Percentiles rank a stretch among this genome's conserved stretches.
Evolutionary conservation across 768 basidiomycete genomes (phyloP).

Genomic region (Phlebiopsis flavidoalba): DNA sequence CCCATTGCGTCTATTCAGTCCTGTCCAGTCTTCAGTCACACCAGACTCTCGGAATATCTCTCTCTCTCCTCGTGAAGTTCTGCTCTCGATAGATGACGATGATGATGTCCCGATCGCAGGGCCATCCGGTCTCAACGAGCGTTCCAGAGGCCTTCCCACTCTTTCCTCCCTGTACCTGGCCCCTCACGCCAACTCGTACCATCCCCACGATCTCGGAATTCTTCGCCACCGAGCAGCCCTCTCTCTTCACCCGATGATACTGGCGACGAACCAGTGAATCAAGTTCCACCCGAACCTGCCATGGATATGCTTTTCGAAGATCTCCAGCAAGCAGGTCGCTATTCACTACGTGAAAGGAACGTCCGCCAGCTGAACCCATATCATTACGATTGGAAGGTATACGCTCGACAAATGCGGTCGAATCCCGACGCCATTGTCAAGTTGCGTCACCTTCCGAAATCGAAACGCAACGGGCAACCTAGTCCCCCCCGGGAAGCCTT

Average conservation of each 20-base stretch:
- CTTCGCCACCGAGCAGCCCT: background rate
- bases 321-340: conserved; percentile 26
- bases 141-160: background rate
- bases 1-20: conserved; percentile 1
- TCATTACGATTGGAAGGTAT: conserved; percentile 45
- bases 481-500: background rate
- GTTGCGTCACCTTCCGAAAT: conserved; percentile 30
- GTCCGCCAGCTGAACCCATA: conserved; percentile 60
- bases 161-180: background rate
- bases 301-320: background rate
- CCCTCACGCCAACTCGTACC: background rate
- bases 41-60: background rate
- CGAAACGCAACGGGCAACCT: conserved; percentile 2
- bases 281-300: background rate
- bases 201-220: background rate
- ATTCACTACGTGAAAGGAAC: conserved; percentile 51
- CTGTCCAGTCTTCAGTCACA: background rate
- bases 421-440: conserved; percentile 70
- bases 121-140: background rate
- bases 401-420: conserved; percentile 43
- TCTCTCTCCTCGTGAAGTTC: background rate
- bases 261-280: background rate
- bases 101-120: background rate
- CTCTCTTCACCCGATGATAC: background rate
- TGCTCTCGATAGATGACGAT: background rate